Conservation (phyloP, 2,329 filamentous ascomycete genomes). For the Ustilaginoidea virens region DNA sequence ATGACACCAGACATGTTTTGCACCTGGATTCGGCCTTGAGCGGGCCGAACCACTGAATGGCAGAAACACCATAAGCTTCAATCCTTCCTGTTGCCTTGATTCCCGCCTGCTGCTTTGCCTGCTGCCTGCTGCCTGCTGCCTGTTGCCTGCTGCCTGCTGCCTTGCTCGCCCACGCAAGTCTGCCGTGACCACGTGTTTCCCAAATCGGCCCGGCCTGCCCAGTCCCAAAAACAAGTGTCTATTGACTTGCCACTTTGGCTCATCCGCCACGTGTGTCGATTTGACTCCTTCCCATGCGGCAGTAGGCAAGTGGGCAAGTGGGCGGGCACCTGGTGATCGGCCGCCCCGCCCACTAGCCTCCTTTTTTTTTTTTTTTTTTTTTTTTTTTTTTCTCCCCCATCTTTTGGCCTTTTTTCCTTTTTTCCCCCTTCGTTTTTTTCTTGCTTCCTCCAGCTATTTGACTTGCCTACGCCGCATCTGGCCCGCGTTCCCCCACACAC, state of each 20-base stretch:
- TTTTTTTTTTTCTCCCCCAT: background rate
- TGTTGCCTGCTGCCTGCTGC: too few relatives aligned
- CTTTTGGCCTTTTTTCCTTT: background rate
- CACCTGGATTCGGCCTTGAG: background rate
- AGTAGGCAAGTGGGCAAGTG: too few relatives aligned
- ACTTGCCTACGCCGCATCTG: background rate
- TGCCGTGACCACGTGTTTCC: too few relatives aligned
- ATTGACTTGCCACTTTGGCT: too few relatives aligned
- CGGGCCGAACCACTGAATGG: conserved; percentile 4
- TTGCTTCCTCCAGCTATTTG: background rate
- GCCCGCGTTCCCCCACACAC: too few relatives aligned
- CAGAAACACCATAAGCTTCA: conserved; percentile 6
- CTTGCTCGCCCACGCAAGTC: too few relatives aligned
- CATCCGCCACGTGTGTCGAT: too few relatives aligned
- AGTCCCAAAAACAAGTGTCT: too few relatives aligned
- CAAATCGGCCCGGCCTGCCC: background rate
- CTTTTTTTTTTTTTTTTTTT: background rate
- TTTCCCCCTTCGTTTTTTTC: background rate
- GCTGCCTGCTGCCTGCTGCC: background rate
- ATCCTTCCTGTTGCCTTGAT: background rate
- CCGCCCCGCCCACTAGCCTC: background rate
- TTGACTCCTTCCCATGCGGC: too few relatives aligned
- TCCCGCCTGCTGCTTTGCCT: background rate
- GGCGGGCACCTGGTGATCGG: too few relatives aligned
- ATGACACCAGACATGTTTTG: background rate